Conservation (phyloP, 495 filamentous ascomycete genomes). For the Neurospora sp. region DNA sequence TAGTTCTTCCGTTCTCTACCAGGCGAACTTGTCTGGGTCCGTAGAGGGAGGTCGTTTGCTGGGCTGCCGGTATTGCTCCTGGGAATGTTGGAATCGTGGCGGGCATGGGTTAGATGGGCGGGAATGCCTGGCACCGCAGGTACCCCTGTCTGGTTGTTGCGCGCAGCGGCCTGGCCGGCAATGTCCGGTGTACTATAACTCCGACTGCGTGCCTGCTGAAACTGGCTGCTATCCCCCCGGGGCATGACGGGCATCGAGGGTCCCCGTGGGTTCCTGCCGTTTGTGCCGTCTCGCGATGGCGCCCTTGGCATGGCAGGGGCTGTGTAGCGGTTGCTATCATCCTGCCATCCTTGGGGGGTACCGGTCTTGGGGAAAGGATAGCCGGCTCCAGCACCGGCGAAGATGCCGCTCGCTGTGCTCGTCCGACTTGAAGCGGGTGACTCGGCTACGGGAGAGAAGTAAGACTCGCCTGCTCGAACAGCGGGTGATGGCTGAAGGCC, state of each 20-base stretch:
- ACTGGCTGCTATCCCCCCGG: constrained; percentile 39
- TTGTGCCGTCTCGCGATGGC: constrained; percentile 66
- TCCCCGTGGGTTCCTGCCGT: constrained; percentile 57
- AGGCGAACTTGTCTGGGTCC: constrained; percentile 44
- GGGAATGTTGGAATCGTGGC: constrained; percentile 41
- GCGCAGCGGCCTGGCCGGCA: constrained; percentile 33
- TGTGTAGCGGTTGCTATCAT: constrained; percentile 71
- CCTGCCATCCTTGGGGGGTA: constrained; percentile 51
- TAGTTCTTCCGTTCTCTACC: constrained; percentile 34
- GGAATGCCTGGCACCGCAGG: constrained; percentile 49
- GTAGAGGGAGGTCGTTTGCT: constrained; percentile 37
- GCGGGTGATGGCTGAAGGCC: constrained; percentile 32
- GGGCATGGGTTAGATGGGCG: constrained; percentile 39
- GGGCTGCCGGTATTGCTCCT: constrained; percentile 44
- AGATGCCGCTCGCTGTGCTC: constrained; percentile 49
- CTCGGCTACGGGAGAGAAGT: constrained; percentile 83
- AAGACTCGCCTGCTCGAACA: constrained; percentile 56
- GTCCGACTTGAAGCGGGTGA: constrained; percentile 76
- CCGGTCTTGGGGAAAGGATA: constrained; percentile 72
- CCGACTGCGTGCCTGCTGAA: constrained; percentile 47
- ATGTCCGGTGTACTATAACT: constrained; percentile 57
- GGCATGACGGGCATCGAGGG: constrained; percentile 76
- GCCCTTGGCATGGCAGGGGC: constrained; percentile 75
- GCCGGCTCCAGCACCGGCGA: constrained; percentile 45
- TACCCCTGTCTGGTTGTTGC: constrained; percentile 25